phyloP scores from a whole-genome alignment of 2,329 filamentous ascomycete genomes.

The Ascochyta clinopodiicola region DNA sequence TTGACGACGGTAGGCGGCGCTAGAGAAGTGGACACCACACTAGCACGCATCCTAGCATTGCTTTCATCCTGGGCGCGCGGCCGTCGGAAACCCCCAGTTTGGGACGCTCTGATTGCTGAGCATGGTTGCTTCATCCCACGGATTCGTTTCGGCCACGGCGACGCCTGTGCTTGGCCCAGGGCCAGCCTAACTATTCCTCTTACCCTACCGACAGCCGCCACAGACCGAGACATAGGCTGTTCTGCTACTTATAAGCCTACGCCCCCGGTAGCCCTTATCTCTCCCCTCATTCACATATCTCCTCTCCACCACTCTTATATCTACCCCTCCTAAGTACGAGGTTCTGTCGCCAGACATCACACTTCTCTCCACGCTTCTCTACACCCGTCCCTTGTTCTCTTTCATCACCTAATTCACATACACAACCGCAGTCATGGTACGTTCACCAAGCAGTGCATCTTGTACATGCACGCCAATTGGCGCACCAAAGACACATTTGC shows the following conservation, averaged over 20 bases:
- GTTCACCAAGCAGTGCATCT: slow-evolving; percentile 10
- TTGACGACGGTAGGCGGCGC: slow-evolving; percentile 28
- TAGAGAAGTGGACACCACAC: slow-evolving; percentile 26
- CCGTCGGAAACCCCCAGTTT: slow-evolving; percentile 26
- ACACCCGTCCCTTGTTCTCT: slow-evolving; percentile 6
- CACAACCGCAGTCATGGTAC: slow-evolving; percentile 44
- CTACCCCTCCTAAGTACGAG: slow-evolving; percentile 26
- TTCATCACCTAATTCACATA: slow-evolving; percentile 10
- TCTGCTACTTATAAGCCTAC: slow-evolving; percentile 40
- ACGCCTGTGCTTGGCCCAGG: slow-evolving; percentile 42
- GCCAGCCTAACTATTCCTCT: slow-evolving; percentile 30
- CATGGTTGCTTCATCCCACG: slow-evolving; percentile 49
- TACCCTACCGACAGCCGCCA: slow-evolving; percentile 38
- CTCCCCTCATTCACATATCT: slow-evolving; percentile 27
- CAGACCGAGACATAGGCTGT: slow-evolving; percentile 37
- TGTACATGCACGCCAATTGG: slow-evolving; percentile 4
- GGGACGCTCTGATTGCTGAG: slow-evolving; percentile 30
- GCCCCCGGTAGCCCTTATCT: slow-evolving; percentile 37
- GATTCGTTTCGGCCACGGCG: slow-evolving; percentile 47
- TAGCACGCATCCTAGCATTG: slow-evolving; percentile 14
- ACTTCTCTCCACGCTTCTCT: background rate
- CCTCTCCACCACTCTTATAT: slow-evolving; percentile 22
- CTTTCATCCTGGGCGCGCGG: slow-evolving; percentile 22
- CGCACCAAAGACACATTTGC: slow-evolving; percentile 13
- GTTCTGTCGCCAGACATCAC: slow-evolving; percentile 16